A percentile compares a stretch with the other conserved stretches of the same genome.
These are phyloP conservation scores for Ettlia oleoabundans DNA, from an alignment of 139 green algal genomes.

Conservation along the genomic window DNA sequence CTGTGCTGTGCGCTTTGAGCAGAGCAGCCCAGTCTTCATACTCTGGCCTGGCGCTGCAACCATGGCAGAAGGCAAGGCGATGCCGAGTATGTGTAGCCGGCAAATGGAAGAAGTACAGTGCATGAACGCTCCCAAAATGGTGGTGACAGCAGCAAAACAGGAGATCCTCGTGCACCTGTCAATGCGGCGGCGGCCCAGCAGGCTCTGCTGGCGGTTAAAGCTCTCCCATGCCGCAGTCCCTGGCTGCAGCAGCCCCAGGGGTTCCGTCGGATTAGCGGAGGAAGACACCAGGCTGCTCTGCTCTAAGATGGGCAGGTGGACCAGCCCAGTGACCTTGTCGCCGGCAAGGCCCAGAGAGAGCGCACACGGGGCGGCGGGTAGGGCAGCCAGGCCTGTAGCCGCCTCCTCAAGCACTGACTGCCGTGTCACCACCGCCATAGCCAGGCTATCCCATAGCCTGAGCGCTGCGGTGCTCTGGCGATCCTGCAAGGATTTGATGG, in stretches of 20 bases:
- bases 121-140: no score
- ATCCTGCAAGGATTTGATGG: background rate
- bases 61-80: no score
- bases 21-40: conserved; percentile 11
- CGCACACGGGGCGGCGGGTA: background rate
- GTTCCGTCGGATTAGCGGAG: background rate
- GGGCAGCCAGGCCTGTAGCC: background rate
- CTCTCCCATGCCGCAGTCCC: background rate
- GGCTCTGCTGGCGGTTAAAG: background rate
- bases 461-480: background rate
- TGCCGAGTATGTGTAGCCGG: no score
- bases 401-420: background rate
- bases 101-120: no score
- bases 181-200: background rate
- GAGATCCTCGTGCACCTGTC: no score
- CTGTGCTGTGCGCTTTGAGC: background rate
- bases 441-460: conserved; percentile 16
- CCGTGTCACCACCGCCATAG: conserved; percentile 39
- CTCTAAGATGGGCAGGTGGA: background rate
- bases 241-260: background rate
- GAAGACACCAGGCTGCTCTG: background rate
- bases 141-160: no score
- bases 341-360: conserved; percentile 3
- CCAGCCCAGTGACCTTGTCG: background rate
- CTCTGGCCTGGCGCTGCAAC: background rate